A percentile compares a stretch with the other conserved stretches of the same genome.
These are phyloP conservation scores for Barnettozyma hawaiiensis DNA, from an alignment of 1,139 yeast genomes.

Conservation along the genomic window DNA sequence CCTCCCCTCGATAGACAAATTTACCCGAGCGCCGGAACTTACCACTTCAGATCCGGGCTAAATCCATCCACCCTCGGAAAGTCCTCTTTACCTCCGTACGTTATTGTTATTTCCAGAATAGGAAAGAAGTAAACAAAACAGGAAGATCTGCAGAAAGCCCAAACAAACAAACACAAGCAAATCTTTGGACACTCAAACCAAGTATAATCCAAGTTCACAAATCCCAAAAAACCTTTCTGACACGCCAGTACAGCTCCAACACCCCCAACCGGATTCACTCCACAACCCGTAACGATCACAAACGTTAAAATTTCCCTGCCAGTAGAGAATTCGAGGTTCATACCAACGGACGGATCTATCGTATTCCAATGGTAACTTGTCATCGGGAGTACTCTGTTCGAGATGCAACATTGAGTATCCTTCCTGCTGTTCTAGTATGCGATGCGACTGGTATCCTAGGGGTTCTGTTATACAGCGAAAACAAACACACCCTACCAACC, in stretches of 20 bases:
- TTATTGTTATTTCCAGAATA: slow-evolving; percentile 6
- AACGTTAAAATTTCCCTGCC: too few relatives aligned
- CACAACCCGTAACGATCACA: neutral
- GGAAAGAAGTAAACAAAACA: slow-evolving; percentile 13
- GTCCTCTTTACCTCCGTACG: neutral
- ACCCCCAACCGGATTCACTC: neutral
- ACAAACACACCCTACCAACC: neutral
- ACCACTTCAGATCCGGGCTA: too few relatives aligned
- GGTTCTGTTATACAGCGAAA: slow-evolving; percentile 6
- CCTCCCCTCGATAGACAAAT: too few relatives aligned
- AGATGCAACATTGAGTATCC: neutral
- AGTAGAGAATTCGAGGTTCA: neutral
- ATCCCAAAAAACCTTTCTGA: neutral
- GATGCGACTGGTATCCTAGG: slow-evolving; percentile 18
- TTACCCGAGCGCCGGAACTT: too few relatives aligned
- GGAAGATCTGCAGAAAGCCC: neutral
- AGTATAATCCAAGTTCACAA: neutral
- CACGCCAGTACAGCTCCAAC: neutral
- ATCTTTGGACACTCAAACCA: neutral
- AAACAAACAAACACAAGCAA: slow-evolving; percentile 5
- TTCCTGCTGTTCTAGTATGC: slow-evolving; percentile 6
- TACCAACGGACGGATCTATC: neutral
- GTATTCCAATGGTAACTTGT: neutral
- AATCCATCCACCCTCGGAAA: too few relatives aligned
- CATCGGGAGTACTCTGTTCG: neutral